Base-by-base conservation (phyloP, 2,329 filamentous ascomycete species). In the Nigrospora sphaerica region DNA sequence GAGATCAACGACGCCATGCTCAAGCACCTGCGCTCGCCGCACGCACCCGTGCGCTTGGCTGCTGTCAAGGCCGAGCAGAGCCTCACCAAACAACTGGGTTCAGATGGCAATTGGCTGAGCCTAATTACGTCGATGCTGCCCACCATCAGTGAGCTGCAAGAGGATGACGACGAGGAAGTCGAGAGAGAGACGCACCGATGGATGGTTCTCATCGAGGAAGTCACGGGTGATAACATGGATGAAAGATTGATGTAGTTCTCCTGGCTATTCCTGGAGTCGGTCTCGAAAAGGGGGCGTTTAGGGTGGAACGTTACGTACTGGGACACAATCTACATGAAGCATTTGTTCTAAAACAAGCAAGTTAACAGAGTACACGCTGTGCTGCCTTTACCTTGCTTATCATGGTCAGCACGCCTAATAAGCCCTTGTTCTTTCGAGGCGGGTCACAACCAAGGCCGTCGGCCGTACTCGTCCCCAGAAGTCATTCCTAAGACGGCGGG, bases 61-160 rank as follows among this genome's bases (percentile, higher is more conserved):
- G 89, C 88, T 1, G 84, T 98, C 33, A 83, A 83, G 66, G 85
- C 85, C 55, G 81, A 97, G 70, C 85, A 90, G 61, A 79, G 77
- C 13, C 72, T 97, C 52, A 95, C 90, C 12, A 81, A 86, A 55
- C 75, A 80, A 41, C 69, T 97, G 23, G 91, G 91, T 49, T 91
- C 97, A 31, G 91, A 90, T 48, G 91, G 97, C 64, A 93, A 98
- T 62, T 98, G 93, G 93, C 69, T 98, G 49, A 80, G 83, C 1
- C 78, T 95, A 71, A 66, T 97, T 61, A 89, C 92, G 0, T 93
- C 98, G 76, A 97, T 96, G 86, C 70, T 98, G 63, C 92, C 95
- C 17, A 88, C 92, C 53, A 95, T 99, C 57, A 95, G 88, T 59
- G 93, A 98, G 71, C 66, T 95, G 59, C 86, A 95, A 69, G 93